phyloP scores from a whole-genome alignment of 306 rosid genomes.

The Malus orientalis region DNA sequence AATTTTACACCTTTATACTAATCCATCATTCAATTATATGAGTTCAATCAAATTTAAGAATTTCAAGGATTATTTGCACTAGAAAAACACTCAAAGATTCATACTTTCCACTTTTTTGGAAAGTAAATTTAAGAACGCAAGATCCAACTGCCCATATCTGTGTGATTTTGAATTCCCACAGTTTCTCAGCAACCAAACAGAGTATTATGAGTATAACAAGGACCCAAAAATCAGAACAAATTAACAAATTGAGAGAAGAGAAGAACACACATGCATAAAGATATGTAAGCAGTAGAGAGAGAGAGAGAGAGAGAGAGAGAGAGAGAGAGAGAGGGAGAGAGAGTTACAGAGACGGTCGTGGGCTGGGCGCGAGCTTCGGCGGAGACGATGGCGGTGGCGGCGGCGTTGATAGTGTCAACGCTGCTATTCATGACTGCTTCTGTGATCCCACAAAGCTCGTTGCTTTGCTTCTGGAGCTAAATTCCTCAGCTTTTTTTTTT shows the following conservation, averaged over 20 bases:
- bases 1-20: not conserved
- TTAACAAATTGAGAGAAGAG: not conserved
- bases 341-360: conserved; percentile 42
- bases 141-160: conserved; percentile 3
- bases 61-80: not conserved
- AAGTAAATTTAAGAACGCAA: not conserved
- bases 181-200: conserved; percentile 9
- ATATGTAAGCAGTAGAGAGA: not conserved
- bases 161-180: not conserved
- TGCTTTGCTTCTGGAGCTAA: not conserved
- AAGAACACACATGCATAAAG: not conserved
- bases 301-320: too few relatives aligned
- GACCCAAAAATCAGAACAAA: not conserved
- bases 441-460: not conserved
- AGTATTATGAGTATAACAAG: not conserved
- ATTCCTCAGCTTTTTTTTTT: not conserved
- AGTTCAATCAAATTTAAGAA: not conserved
- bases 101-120: not conserved
- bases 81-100: not conserved
- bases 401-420: conserved; percentile 82
- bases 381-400: conserved; percentile 83
- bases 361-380: conserved; percentile 91
- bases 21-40: not conserved
- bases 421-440: conserved; percentile 49
- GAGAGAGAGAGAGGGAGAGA: not conserved